phyloP scores from a whole-genome alignment of 139 green algal genomes.

The Auxenochlorella pyrenoidosa region DNA sequence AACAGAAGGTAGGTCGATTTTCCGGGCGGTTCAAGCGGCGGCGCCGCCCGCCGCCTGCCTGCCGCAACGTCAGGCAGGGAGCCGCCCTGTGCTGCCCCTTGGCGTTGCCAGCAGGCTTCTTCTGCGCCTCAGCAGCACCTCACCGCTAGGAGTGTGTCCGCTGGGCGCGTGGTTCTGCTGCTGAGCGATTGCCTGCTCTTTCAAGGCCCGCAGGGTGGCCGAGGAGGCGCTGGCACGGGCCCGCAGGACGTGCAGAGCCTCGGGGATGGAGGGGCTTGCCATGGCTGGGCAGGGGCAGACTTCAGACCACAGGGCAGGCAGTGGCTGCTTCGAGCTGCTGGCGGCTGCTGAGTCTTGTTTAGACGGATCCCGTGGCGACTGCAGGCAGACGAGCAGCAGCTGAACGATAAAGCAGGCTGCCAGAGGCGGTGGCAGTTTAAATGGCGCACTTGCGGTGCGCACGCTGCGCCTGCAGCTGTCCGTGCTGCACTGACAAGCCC shows the following conservation, averaged over 20 bases:
- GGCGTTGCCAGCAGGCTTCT: too few relatives aligned
- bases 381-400: too few relatives aligned
- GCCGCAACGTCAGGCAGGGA: too few relatives aligned
- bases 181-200: background rate
- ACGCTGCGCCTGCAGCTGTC: too few relatives aligned
- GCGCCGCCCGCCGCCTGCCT: too few relatives aligned
- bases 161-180: background rate
- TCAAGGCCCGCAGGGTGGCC: background rate
- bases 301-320: background rate
- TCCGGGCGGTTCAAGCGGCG: background rate
- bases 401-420: too few relatives aligned
- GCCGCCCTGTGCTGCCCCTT: too few relatives aligned
- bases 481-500: too few relatives aligned
- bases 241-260: background rate
- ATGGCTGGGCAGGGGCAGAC: background rate
- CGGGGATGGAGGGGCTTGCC: background rate
- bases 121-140: background rate
- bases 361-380: too few relatives aligned
- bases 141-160: conserved; percentile 23
- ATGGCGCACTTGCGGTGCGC: too few relatives aligned
- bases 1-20: background rate
- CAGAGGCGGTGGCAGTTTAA: too few relatives aligned
- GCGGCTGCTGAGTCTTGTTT: too few relatives aligned
- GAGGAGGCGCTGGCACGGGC: background rate
- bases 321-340: background rate